phyloP scores from a whole-genome alignment of 331 rosid genomes.

The Malus hybrid region DNA sequence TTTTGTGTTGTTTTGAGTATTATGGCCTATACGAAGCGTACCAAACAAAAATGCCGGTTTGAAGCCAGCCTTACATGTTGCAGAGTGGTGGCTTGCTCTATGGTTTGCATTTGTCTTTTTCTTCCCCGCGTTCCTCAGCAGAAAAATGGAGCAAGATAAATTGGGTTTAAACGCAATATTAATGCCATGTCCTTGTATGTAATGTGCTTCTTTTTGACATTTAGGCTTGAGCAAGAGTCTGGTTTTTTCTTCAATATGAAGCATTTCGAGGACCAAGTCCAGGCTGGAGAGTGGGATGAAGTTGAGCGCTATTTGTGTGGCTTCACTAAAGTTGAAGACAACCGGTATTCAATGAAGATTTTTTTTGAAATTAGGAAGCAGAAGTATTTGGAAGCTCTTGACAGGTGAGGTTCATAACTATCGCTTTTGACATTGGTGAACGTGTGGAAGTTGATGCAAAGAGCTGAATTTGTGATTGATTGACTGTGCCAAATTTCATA shows the following conservation, averaged over 20 bases:
- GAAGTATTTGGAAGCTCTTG: conserved; percentile 46
- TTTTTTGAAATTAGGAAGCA: conserved; percentile 43
- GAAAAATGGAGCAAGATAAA: not conserved
- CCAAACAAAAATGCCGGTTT: not conserved
- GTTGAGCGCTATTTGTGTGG: conserved; percentile 43
- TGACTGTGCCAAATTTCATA: not conserved
- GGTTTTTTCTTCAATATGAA: conserved; percentile 45
- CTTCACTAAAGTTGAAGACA: conserved; percentile 40
- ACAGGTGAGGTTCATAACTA: conserved; percentile 26
- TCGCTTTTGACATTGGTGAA: not conserved
- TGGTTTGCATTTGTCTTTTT: not conserved
- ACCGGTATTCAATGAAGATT: conserved; percentile 41
- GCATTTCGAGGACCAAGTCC: conserved; percentile 42
- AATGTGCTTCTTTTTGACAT: conserved; percentile 8
- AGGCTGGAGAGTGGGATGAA: conserved; percentile 46
- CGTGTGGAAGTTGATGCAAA: not conserved
- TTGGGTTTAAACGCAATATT: not conserved
- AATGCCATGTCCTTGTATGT: conserved; percentile 2
- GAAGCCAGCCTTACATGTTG: not conserved
- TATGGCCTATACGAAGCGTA: not conserved
- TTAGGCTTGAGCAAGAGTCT: conserved; percentile 40
- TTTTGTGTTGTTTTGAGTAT: not conserved
- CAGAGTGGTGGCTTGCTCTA: not conserved
- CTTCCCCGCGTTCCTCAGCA: conserved; percentile 4
- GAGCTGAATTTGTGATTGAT: not conserved